Conservation (phyloP, 2,329 filamentous ascomycete species). For the Tolypocladium guangdongense region DNA sequence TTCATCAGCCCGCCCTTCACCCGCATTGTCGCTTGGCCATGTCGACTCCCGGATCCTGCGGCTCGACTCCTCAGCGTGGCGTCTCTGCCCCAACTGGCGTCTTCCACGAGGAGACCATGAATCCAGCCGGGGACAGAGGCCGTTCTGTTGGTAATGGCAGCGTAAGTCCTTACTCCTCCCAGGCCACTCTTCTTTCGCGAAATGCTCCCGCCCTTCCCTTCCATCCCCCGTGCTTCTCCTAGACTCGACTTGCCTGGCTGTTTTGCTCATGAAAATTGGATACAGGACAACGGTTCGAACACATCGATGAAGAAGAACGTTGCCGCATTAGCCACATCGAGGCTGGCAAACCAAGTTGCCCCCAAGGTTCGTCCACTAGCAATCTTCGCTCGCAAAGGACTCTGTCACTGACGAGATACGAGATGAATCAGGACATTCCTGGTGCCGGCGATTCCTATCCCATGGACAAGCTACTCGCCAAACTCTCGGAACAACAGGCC, state of each 20-base stretch:
- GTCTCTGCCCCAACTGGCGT: slow-evolving; percentile 5
- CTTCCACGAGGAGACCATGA: slow-evolving; percentile 12
- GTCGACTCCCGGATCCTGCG: slow-evolving; percentile 17
- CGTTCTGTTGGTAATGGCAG: slow-evolving; percentile 5
- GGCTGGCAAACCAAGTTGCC: slow-evolving; percentile 42
- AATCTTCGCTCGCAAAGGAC: not conserved
- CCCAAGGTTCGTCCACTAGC: slow-evolving; percentile 33
- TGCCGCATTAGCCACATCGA: slow-evolving; percentile 38
- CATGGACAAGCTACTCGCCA: slow-evolving; percentile 64
- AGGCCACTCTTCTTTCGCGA: not conserved
- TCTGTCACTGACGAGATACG: slow-evolving; percentile 2
- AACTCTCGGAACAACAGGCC: slow-evolving; percentile 60
- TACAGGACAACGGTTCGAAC: slow-evolving; percentile 10
- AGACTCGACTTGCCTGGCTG: not conserved
- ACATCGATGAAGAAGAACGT: slow-evolving; percentile 29
- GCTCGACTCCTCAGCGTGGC: slow-evolving; percentile 16
- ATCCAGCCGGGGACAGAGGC: slow-evolving; percentile 5
- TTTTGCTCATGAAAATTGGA: not conserved
- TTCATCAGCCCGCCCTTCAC: slow-evolving; percentile 1
- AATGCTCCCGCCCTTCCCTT: not conserved
- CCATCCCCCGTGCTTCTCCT: not conserved
- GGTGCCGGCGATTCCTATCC: slow-evolving; percentile 31
- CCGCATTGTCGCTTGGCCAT: slow-evolving; percentile 10
- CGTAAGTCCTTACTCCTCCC: slow-evolving; percentile 7
- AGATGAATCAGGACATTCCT: slow-evolving; percentile 33